Evolutionary conservation across 768 basidiomycete species (phyloP).

Genomic region (Steccherinum ochraceum): DNA sequence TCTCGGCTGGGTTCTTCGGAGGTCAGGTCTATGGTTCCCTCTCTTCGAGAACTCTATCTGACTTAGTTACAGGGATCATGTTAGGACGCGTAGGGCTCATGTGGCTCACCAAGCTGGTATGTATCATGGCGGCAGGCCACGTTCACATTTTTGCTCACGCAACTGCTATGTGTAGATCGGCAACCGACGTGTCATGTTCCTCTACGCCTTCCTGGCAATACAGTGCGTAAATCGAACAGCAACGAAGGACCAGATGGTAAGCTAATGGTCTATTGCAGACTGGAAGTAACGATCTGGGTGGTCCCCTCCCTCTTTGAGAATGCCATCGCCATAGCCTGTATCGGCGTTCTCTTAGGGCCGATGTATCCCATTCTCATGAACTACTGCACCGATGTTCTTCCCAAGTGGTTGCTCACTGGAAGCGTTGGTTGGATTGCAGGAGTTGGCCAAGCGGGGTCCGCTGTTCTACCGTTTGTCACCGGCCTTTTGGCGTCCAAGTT

Average conservation of each 20-base stretch:
- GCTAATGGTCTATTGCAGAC: constrained; percentile 20
- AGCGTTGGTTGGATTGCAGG: constrained; percentile 36
- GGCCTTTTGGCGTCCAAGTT: constrained; percentile 59
- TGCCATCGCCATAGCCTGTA: constrained; percentile 36
- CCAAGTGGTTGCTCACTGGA: constrained; percentile 59
- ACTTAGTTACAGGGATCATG: constrained; percentile 23
- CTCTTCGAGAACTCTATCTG: too few relatives aligned
- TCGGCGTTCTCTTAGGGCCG: constrained; percentile 38
- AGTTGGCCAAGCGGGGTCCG: constrained; percentile 63
- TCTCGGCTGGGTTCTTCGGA: constrained; percentile 37
- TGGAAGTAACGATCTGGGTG: constrained; percentile 48
- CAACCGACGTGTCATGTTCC: constrained; percentile 20
- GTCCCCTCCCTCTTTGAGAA: constrained; percentile 44
- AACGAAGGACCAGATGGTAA: too few relatives aligned
- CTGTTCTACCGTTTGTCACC: constrained; percentile 66
- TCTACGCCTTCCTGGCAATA: constrained; percentile 20
- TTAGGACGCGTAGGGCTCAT: constrained; percentile 16
- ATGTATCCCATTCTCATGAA: constrained; percentile 61
- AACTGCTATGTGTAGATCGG: constrained; percentile 13
- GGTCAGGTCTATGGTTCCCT: constrained; percentile 11
- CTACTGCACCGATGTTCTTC: constrained; percentile 59
- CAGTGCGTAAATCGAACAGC: too few relatives aligned
- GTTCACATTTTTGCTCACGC: neutral
- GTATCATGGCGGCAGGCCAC: neutral
- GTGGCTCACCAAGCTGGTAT: constrained; percentile 21